Evolutionary conservation across 352 stramenopile species (phyloP).

Genomic region (Elongisporangium anandrum): DNA sequence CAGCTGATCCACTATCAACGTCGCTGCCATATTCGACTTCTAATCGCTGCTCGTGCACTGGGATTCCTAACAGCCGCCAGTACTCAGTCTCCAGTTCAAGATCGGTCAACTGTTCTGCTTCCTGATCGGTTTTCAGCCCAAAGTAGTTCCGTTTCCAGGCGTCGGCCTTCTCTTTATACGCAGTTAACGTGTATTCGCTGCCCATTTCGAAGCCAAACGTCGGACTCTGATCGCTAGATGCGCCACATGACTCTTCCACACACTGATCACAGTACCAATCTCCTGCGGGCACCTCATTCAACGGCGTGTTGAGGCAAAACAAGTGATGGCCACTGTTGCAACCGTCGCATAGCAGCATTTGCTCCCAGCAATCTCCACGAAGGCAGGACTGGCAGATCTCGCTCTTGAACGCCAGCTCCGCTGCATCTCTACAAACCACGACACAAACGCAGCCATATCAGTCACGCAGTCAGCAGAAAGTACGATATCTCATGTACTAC

Average conservation of each 20-base stretch:
- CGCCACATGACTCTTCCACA: slow-evolving; percentile 46
- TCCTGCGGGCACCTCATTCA: slow-evolving; percentile 50
- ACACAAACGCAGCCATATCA: background rate
- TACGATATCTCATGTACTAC: slow-evolving; percentile 5
- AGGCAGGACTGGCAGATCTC: slow-evolving; percentile 84
- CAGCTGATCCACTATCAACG: slow-evolving; percentile 80
- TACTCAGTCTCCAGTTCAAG: slow-evolving; percentile 84
- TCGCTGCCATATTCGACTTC: slow-evolving; percentile 93
- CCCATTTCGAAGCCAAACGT: slow-evolving; percentile 86
- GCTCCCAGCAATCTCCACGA: slow-evolving; percentile 75
- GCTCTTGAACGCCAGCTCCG: slow-evolving; percentile 72
- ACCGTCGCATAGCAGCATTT: slow-evolving; percentile 74
- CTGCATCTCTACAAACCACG: slow-evolving; percentile 27
- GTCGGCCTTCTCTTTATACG: slow-evolving; percentile 84
- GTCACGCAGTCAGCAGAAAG: background rate
- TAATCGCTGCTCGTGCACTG: slow-evolving; percentile 66
- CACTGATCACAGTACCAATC: slow-evolving; percentile 82
- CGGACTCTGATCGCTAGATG: slow-evolving; percentile 34
- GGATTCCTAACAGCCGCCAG: slow-evolving; percentile 83
- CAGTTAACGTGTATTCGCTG: slow-evolving; percentile 65
- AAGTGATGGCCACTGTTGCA: slow-evolving; percentile 81
- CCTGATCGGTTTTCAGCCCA: slow-evolving; percentile 27
- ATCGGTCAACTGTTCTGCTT: slow-evolving; percentile 44
- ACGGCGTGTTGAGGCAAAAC: slow-evolving; percentile 65
- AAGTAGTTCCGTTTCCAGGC: slow-evolving; percentile 83